Conservation (phyloP, 192 early-diverging fungal genomes). For the Paraglomus brasilianum region DNA sequence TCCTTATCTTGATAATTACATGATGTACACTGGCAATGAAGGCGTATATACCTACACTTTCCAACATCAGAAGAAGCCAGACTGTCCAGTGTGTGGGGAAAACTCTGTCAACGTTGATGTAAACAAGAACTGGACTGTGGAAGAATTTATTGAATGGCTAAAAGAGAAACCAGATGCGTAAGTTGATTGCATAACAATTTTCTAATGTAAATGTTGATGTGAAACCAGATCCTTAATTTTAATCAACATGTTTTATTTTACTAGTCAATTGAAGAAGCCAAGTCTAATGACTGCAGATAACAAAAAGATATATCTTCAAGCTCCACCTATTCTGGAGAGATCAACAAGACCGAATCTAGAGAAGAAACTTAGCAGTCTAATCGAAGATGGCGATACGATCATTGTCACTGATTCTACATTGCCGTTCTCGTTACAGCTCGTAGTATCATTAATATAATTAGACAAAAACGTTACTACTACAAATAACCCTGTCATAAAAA, state of each 20-base stretch:
- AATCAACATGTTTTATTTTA: background rate
- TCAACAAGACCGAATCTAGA: slow-evolving; percentile 84
- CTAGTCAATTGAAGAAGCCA: slow-evolving; percentile 85
- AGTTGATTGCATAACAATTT: slow-evolving; percentile 24
- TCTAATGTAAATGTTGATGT: background rate
- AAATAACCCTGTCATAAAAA: too few species aligned
- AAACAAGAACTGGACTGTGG: slow-evolving; percentile 56
- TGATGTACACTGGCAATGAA: slow-evolving; percentile 94
- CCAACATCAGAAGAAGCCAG: slow-evolving; percentile 72
- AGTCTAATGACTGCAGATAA: slow-evolving; percentile 57
- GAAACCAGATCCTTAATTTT: background rate
- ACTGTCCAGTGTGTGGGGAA: slow-evolving; percentile 91
- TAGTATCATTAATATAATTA: too few species aligned
- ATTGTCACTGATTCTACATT: slow-evolving; percentile 80
- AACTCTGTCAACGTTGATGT: slow-evolving; percentile 52
- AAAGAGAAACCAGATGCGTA: slow-evolving; percentile 73
- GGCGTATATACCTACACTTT: slow-evolving; percentile 92
- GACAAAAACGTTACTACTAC: too few species aligned
- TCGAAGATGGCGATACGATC: slow-evolving; percentile 68
- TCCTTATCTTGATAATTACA: slow-evolving; percentile 85
- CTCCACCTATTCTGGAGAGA: slow-evolving; percentile 74
- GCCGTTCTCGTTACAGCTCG: slow-evolving; percentile 54
- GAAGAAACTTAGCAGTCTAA: slow-evolving; percentile 63
- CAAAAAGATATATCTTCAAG: slow-evolving; percentile 83
- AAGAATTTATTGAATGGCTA: slow-evolving; percentile 81